Conservation (phyloP, 1,284 basidiomycete species). For the Fomitopsis betulina region DNA sequence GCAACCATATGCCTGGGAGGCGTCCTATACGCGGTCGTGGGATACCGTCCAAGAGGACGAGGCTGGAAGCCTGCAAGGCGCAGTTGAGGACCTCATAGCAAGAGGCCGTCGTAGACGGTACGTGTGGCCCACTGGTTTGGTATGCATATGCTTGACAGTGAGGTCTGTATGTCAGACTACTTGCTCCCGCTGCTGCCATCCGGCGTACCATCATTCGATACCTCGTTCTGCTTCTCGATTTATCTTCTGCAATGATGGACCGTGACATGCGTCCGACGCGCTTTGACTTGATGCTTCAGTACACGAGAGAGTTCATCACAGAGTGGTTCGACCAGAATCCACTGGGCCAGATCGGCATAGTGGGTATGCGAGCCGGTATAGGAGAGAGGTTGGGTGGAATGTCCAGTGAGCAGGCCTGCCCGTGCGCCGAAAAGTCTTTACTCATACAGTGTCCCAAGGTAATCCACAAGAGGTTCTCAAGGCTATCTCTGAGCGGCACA, state of each 20-base stretch:
- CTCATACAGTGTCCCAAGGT: slow-evolving; percentile 41
- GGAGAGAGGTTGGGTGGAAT: slow-evolving; percentile 87
- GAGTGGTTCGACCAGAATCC: slow-evolving; percentile 99
- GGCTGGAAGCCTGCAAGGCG: slow-evolving; percentile 82
- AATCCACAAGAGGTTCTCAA: slow-evolving; percentile 93
- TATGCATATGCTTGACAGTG: background rate
- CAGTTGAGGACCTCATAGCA: slow-evolving; percentile 87
- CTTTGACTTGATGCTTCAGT: slow-evolving; percentile 86
- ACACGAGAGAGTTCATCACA: slow-evolving; percentile 84
- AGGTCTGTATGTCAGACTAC: slow-evolving; percentile 41
- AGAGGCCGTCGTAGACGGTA: slow-evolving; percentile 81
- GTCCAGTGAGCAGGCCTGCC: slow-evolving; percentile 57
- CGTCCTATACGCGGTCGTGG: slow-evolving; percentile 92
- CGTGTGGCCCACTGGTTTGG: slow-evolving; percentile 14
- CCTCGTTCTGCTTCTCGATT: slow-evolving; percentile 85
- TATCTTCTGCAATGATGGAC: slow-evolving; percentile 91
- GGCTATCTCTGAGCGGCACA: slow-evolving; percentile 81
- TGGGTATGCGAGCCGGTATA: slow-evolving; percentile 87
- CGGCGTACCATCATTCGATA: slow-evolving; percentile 96
- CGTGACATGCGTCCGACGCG: slow-evolving; percentile 93
- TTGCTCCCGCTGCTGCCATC: slow-evolving; percentile 83
- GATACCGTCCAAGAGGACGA: slow-evolving; percentile 97
- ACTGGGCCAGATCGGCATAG: slow-evolving; percentile 91
- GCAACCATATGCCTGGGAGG: slow-evolving; percentile 94
- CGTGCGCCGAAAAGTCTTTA: background rate